These are phyloP conservation scores for Cercospora brassicicola DNA, from an alignment of 2,329 filamentous ascomycete species.

Conservation along the genomic window DNA sequence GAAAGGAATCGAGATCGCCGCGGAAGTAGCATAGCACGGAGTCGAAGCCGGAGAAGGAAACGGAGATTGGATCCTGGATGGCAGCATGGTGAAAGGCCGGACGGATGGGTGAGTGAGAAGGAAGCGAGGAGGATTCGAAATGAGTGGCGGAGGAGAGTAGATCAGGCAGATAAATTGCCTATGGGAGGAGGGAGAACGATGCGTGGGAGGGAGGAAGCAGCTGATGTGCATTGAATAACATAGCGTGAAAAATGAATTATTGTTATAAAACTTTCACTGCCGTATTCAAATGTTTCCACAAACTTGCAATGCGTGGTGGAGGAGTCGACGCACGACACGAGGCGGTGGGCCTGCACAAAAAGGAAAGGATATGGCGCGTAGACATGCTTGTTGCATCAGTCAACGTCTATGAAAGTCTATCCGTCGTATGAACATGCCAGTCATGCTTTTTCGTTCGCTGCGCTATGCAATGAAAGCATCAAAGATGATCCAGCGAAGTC, in stretches of 20 bases:
- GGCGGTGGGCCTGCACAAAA: not conserved
- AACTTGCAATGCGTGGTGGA: no score
- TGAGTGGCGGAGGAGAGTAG: conserved; percentile 23
- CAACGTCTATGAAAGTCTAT: not conserved
- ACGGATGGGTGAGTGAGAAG: conserved; percentile 36
- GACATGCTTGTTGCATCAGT: not conserved
- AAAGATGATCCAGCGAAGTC: not conserved
- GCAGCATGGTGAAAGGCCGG: conserved; percentile 40
- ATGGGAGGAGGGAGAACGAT: not conserved
- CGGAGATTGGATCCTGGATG: conserved; percentile 34
- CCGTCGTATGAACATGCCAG: not conserved
- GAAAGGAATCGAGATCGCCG: conserved; percentile 16
- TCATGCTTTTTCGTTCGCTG: not conserved
- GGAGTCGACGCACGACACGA: not conserved
- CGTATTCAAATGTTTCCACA: not conserved
- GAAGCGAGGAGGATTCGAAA: conserved; percentile 33
- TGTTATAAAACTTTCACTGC: not conserved
- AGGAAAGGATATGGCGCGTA: not conserved
- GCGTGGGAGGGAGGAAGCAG: not conserved
- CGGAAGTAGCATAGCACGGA: conserved; percentile 6
- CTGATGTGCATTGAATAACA: not conserved
- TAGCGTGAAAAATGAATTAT: no score
- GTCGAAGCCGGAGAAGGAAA: conserved; percentile 23
- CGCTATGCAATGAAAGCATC: conserved; percentile 3
- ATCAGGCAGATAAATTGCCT: conserved; percentile 9